Evolutionary conservation across 164 flowering plant genomes (phyloP), one percentile per base, ranked within the genome.

Genomic region (Tetracentron sinense): DNA sequence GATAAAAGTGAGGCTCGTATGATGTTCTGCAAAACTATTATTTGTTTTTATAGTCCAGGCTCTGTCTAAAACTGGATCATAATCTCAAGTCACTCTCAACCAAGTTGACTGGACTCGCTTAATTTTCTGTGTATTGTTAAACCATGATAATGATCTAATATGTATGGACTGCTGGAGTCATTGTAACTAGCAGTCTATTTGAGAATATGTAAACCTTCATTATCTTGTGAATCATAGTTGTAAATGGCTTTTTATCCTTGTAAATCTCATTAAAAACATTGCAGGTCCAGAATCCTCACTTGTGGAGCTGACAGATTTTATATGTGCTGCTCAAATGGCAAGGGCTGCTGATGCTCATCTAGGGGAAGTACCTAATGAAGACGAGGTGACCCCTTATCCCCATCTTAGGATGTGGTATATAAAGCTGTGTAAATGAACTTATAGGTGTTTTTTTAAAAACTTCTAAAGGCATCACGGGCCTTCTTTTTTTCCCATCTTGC

Each of bases 321-420:
- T 94, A 52, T 69, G 52, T 74, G 98, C 95, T 80, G 95, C 96
- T 84, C 96, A 89, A 72, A 69, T 85, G 77, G 80, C 89, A 22
- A 83, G 74, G 75, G 85, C 72, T 31, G 75, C 75, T 46, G 90
- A 85, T 78, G 75, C 69, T 25, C 72, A 64, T 52, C 42, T 68
- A 2, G 63, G 61, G 25, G 72, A 74, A 42, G 64, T 63, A 31
- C 59, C 57, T 47, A 12, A 55, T 58, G 83, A 73, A 61, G 74
- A 64, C 0, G 73, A 81, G 82, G 91, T 84, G 55, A 51, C 7
- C 5, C 27, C 27, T 19, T 52, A 8, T 23, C 23, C 38, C 15
- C 27, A n/a, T n/a, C 7, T 31, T 50, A 33, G 51, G 56, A 54
- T 61, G 16, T 25, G 2, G 15, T 60, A 16, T 49, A 21, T 50